Base-by-base conservation (phyloP, 2,329 filamentous ascomycete genomes). In the Dothideomycetes sp. region DNA sequence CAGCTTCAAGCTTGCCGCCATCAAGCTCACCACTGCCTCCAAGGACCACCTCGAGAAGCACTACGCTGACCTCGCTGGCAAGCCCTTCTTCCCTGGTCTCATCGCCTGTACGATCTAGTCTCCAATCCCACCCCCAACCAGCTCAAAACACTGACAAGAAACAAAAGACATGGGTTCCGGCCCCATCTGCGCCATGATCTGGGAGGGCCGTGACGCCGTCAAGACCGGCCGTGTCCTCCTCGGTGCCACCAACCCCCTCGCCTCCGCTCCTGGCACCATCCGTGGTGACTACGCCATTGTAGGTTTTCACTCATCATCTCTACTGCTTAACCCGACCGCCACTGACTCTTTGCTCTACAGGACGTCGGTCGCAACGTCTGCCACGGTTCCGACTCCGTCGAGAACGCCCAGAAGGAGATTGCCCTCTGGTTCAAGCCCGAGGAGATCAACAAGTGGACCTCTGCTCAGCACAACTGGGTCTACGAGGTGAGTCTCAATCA, bases 361-460 rank as follows among this genome's bases (percentile, higher is more conserved):
- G 80, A 86, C 58, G 81, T 87, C 63, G 91, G 91, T 72, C 86
- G 89, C 68, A 98, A 98, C 77, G 87, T 96, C 73, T 96, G 89
- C 84, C 91, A 98, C 81, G 91, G 91, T 65, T 95, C 87, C 69
- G 91, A 98, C 78, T 80, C 76, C 64, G 89, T 98, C 69, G 91
- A 98, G 80, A 94, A 79, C 74, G 91, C 91, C 70, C 79, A 96
- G 83, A 95, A 96, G 84, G 91, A 98, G 77, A 98, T 98, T 64
- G 82, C 81, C 60, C 81, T 96, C 64, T 98, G 91, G 91, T 98
- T 98, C 84, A 80, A 83, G 70, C 73, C 84, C 54, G 79, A 78
- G 55, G 91, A 96, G 69, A 64, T 94, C 60, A 69, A 86, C 69
- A 74, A 63, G 70, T 96, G 84, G 79, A 89, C 91, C 77, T 72